A percentile compares a stretch with the other conserved stretches of the same genome.
Evolutionary conservation across 805 yeast genomes (phyloP).

Genomic region (Sugiyamaella floridensis): DNA sequence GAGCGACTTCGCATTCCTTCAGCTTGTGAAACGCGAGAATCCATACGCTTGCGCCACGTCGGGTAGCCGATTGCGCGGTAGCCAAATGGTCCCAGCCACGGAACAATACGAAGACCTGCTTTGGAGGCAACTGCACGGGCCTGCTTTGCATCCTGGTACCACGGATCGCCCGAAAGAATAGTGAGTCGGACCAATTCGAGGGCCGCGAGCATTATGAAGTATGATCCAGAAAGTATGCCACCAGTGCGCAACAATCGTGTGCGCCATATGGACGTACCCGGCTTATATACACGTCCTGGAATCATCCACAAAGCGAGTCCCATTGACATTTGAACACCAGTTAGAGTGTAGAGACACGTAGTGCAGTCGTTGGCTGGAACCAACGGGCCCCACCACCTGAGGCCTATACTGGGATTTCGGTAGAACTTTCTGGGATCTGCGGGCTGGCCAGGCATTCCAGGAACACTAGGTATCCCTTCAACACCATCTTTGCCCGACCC

Average conservation of each 20-base stretch:
- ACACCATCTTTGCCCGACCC: neutral
- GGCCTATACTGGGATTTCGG: constrained; percentile 50
- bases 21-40: constrained; percentile 16
- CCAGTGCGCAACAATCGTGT: constrained; percentile 29
- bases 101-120: constrained; percentile 42
- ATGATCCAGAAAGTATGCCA: constrained; percentile 39
- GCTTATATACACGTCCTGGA: constrained; percentile 14
- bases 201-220: constrained; percentile 46
- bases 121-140: constrained; percentile 47
- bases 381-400: constrained; percentile 60
- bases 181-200: constrained; percentile 49
- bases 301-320: constrained; percentile 19
- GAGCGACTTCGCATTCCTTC: constrained; percentile 12
- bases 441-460: neutral
- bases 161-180: constrained; percentile 45
- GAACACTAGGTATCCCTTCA: neutral
- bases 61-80: constrained; percentile 42
- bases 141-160: constrained; percentile 59
- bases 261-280: constrained; percentile 15
- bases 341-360: constrained; percentile 45
- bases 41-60: constrained; percentile 26
- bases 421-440: constrained; percentile 9
- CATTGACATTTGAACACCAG: constrained; percentile 43
- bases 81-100: constrained; percentile 64
- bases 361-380: constrained; percentile 66